Base-by-base conservation (phyloP, 345 rosid genomes). In the thale cress (Arabidopsis thaliana) region DNA sequence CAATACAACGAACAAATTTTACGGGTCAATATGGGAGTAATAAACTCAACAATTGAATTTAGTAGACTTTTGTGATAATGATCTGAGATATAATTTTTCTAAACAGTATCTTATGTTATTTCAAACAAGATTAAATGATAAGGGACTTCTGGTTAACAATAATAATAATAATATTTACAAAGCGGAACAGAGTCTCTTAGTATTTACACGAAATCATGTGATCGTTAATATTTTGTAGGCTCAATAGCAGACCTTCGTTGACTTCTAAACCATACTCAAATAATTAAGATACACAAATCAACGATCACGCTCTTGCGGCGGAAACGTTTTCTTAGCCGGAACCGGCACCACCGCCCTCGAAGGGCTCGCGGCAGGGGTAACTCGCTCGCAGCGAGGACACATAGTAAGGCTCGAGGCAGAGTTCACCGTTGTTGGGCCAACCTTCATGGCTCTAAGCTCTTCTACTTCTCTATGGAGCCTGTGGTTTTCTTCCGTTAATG, bases 321-420 rank as follows among this genome's bases (percentile, higher is more conserved):
- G 44, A 58, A 58, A 52, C 58, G 34, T 51, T 78, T 71, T 72
- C 77, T 41, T 66, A 34, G 42, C 36, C 8, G 57, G 62, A 57
- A 22, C 52, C 59, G 59, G 77, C 23, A 30, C 7, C 28, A 46
- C 61, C 38, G 38, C 75, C 42, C 16, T 20, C 20, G 82, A 58
- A 6, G 80, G 58, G 45, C 75, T 59, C 28, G 82, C 58, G 30
- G 83, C 73, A 81, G 93, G 69, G 60, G 92, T 85, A 38, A 91
- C 91, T 23, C 95, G 95, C 84, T 91, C 95, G 41, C 98, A 94
- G 14, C 95, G 83, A 0, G 97, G 98, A 75, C 98, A 94, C 98
- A 94, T 91, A 12, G 91, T 64, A 46, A 94, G 96, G 53, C 89
- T 84, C 5, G 97, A 91, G 14, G 93, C 84, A 22, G 82, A 73